A percentile compares a stretch with the other conserved stretches of the same genome.
These are phyloP conservation scores for Aspergillus versicolor DNA, from an alignment of 2,329 filamentous ascomycete species.

Conservation along the genomic window DNA sequence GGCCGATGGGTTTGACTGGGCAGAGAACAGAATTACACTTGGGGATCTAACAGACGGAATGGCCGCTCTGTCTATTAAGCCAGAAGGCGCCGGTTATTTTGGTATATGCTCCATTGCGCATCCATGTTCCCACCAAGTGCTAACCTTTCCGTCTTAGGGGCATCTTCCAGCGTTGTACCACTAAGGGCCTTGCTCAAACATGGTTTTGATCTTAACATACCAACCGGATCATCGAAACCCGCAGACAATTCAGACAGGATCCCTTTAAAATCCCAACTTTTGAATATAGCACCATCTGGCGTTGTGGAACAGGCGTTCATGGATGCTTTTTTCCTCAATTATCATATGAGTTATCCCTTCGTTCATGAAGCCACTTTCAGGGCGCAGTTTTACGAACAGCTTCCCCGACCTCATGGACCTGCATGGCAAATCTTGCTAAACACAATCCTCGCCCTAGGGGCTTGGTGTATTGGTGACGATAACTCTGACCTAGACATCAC, in stretches of 20 bases:
- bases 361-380: slow-evolving; percentile 50
- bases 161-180: slow-evolving; percentile 41
- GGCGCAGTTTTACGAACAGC: slow-evolving; percentile 47
- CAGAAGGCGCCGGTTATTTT: slow-evolving; percentile 42
- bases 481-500: slow-evolving; percentile 46
- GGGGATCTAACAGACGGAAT: slow-evolving; percentile 42
- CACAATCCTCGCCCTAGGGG: slow-evolving; percentile 47
- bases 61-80: slow-evolving; percentile 41
- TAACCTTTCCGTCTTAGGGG: slow-evolving; percentile 23
- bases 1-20: slow-evolving; percentile 41
- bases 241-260: slow-evolving; percentile 24
- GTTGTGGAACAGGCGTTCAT: slow-evolving; percentile 43
- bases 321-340: slow-evolving; percentile 49
- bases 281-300: slow-evolving; percentile 38
- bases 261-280: slow-evolving; percentile 38
- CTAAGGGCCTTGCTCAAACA: slow-evolving; percentile 39
- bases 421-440: slow-evolving; percentile 49
- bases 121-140: not conserved
- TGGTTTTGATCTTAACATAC: slow-evolving; percentile 41
- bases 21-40: slow-evolving; percentile 39
- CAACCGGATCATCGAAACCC: slow-evolving; percentile 28
- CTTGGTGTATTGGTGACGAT: slow-evolving; percentile 44
- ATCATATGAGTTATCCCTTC: slow-evolving; percentile 49
- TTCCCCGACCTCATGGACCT: slow-evolving; percentile 42
- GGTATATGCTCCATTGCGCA: slow-evolving; percentile 21